These are phyloP conservation scores for Rhodotorula babjevae DNA, from an alignment of 768 basidiomycete species.

Conservation along the genomic window DNA sequence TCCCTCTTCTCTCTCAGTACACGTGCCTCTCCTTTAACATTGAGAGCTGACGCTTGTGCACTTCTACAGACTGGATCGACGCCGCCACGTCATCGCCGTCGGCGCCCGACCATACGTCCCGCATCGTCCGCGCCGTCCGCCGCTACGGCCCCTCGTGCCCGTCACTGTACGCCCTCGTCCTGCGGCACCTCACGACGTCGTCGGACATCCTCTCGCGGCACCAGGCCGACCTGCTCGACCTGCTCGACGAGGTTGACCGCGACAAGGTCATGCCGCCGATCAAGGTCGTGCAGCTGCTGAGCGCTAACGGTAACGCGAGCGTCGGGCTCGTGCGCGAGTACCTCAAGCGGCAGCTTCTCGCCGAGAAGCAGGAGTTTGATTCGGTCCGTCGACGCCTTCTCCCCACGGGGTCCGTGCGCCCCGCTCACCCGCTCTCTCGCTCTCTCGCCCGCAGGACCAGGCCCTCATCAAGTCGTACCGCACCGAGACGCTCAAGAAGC, in stretches of 20 bases:
- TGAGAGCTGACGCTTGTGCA: too few relatives aligned
- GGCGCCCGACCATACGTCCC: conserved; percentile 47
- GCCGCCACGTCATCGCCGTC: conserved; percentile 2
- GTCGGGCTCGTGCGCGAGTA: conserved; percentile 88
- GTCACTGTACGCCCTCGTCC: conserved; percentile 76
- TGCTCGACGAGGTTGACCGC: conserved; percentile 73
- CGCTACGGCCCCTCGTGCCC: conserved; percentile 67
- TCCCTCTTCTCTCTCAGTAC: too few relatives aligned
- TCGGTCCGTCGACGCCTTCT: conserved; percentile 56
- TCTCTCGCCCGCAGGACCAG: conserved; percentile 61
- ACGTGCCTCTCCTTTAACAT: neutral
- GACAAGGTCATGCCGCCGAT: conserved; percentile 80
- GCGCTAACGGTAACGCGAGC: conserved; percentile 81
- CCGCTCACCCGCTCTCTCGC: neutral
- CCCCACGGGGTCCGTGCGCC: neutral
- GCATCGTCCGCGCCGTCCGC: conserved; percentile 69
- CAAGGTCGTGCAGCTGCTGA: conserved; percentile 81
- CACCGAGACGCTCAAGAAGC: conserved; percentile 70
- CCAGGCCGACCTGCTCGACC: conserved; percentile 61
- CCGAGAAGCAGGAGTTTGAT: conserved; percentile 68
- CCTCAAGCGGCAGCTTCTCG: conserved; percentile 72
- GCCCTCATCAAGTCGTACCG: conserved; percentile 83
- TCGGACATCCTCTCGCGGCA: conserved; percentile 68
- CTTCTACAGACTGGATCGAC: conserved; percentile 30
- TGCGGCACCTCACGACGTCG: conserved; percentile 82